Conservation (phyloP, 2,329 filamentous ascomycete genomes). For the Penicillium sp. region DNA sequence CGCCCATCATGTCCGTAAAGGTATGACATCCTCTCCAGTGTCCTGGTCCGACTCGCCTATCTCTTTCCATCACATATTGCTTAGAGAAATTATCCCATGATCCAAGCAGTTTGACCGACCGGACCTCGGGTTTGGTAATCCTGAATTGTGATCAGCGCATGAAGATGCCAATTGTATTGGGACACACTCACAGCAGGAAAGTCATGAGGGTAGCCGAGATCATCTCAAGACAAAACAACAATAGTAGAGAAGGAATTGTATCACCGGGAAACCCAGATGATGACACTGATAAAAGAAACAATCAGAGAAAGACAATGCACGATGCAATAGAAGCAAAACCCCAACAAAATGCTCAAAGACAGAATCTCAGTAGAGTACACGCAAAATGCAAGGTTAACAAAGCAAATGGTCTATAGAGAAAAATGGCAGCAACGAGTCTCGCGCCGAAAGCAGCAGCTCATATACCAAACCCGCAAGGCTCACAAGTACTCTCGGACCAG, state of each 20-base stretch:
- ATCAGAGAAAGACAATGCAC: conserved; percentile 1
- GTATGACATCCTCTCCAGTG: conserved; percentile 86
- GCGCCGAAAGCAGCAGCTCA: neutral
- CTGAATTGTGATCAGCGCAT: conserved; percentile 26
- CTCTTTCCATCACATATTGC: conserved; percentile 75
- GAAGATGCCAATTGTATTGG: neutral
- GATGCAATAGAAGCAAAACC: conserved; percentile 7
- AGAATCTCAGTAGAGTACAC: conserved; percentile 4
- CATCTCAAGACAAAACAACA: conserved; percentile 22
- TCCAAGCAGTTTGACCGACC: conserved; percentile 74
- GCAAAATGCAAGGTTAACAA: conserved; percentile 6
- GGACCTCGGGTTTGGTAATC: conserved; percentile 37
- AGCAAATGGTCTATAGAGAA: conserved; percentile 8
- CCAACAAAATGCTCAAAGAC: conserved; percentile 8
- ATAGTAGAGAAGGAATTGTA: conserved; percentile 8
- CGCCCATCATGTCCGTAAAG: conserved; percentile 80
- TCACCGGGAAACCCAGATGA: neutral
- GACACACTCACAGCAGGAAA: conserved; percentile 33
- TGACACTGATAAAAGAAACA: neutral
- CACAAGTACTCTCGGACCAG: conserved; percentile 5
- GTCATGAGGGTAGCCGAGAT: conserved; percentile 38
- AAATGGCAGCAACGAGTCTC: neutral
- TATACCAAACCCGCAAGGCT: neutral
- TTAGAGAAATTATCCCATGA: conserved; percentile 93
- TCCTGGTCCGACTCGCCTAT: conserved; percentile 66